phyloP scores from a whole-genome alignment of 257 asterid genomes.

The Nicotiana sylvestris region DNA sequence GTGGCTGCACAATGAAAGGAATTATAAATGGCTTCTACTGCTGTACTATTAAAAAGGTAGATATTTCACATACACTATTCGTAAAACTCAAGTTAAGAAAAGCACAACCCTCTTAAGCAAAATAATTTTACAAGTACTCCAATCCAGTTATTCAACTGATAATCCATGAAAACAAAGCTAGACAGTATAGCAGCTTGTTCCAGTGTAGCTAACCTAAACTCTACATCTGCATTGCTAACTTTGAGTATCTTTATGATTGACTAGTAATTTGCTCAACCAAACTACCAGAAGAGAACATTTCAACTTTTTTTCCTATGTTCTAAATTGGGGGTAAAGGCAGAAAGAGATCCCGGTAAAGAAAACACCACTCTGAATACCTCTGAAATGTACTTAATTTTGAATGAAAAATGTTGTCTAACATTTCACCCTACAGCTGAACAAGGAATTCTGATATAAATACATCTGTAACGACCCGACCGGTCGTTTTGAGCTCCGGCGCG shows the following conservation, averaged over 20 bases:
- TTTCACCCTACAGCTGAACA: background rate
- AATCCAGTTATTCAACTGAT: background rate
- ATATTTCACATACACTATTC: background rate
- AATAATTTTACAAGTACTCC: background rate
- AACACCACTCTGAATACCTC: background rate
- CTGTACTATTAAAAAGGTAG: background rate
- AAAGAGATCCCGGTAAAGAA: background rate
- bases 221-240: background rate
- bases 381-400: background rate
- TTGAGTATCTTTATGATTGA: background rate
- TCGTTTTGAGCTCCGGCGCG: too few relatives aligned
- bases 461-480: background rate
- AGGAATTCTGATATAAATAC: background rate
- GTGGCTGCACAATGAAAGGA: conserved; percentile 42
- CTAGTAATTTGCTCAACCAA: background rate
- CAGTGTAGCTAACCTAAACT: background rate
- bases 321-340: background rate
- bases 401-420: background rate
- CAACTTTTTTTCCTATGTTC: background rate
- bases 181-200: background rate
- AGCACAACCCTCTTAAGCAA: background rate
- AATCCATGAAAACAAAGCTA: background rate
- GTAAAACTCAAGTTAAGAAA: background rate
- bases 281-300: background rate
- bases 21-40: background rate